A percentile compares a stretch with the other conserved stretches of the same genome.
Conservation (phyloP, 2,329 filamentous ascomycete species). For the Corynespora cassiicola region DNA sequence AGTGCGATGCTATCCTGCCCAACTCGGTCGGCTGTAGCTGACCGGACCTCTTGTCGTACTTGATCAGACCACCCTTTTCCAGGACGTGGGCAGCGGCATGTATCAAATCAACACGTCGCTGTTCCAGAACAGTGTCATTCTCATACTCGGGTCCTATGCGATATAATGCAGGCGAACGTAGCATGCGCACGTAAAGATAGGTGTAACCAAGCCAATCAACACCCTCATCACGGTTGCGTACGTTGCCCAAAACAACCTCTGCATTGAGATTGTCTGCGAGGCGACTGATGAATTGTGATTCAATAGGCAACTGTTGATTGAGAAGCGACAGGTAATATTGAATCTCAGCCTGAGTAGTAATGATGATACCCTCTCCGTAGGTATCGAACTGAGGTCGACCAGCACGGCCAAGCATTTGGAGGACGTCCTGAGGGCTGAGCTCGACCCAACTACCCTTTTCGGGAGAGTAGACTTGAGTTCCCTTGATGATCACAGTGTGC, state of each 20-base stretch:
- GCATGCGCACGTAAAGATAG: slow-evolving; percentile 97
- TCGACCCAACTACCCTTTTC: slow-evolving; percentile 99
- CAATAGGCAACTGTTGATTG: slow-evolving; percentile 96
- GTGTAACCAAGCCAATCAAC: slow-evolving; percentile 99
- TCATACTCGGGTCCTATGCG: slow-evolving; percentile 96
- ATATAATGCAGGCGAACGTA: slow-evolving; percentile 92
- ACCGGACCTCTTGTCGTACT: slow-evolving; percentile 94
- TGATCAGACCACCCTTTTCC: slow-evolving; percentile 86
- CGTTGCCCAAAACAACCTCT: slow-evolving; percentile 92
- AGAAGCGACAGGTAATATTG: slow-evolving; percentile 96
- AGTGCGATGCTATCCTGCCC: slow-evolving; percentile 94
- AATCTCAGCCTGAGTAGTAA: slow-evolving; percentile 92
- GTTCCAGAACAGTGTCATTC: slow-evolving; percentile 87
- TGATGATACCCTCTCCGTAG: slow-evolving; percentile 98
- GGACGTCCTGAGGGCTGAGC: slow-evolving; percentile 92
- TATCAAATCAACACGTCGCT: slow-evolving; percentile 96
- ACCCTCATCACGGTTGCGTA: slow-evolving; percentile 89
- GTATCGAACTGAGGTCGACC: slow-evolving; percentile 96
- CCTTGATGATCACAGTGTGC: slow-evolving; percentile 98
- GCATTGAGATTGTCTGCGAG: slow-evolving; percentile 96
- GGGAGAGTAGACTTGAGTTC: slow-evolving; percentile 95
- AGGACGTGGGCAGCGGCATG: slow-evolving; percentile 90
- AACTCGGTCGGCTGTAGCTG: slow-evolving; percentile 90
- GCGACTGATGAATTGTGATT: slow-evolving; percentile 93
- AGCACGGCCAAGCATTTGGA: slow-evolving; percentile 98